Conservation (phyloP, 495 filamentous ascomycete genomes). For the Hyaloscypha variabilis region DNA sequence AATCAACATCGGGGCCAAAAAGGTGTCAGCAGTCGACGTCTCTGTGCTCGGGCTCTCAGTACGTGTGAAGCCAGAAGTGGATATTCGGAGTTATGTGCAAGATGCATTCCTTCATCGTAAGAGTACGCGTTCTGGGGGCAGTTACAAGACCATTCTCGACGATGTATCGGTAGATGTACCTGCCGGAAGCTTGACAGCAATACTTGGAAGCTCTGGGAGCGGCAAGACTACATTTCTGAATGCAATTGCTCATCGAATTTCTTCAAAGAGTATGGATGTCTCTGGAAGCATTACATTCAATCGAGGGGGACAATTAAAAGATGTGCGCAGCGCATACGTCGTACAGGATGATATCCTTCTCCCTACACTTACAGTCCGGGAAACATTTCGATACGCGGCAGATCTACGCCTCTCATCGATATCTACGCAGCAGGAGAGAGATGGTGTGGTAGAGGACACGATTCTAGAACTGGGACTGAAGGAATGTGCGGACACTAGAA, state of each 20-base stretch:
- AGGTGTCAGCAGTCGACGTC: background rate
- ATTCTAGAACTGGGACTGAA: background rate
- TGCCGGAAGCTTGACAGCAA: background rate
- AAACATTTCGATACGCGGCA: background rate
- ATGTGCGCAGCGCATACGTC: slow-evolving; percentile 1
- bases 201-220: slow-evolving; percentile 3
- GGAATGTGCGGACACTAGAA: slow-evolving; percentile 1
- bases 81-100: background rate
- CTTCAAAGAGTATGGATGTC: background rate
- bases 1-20: background rate
- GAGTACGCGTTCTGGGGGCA: background rate
- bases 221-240: background rate
- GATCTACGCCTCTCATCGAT: background rate
- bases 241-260: background rate
- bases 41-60: background rate
- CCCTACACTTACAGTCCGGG: slow-evolving; percentile 4
- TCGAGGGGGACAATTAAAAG: background rate
- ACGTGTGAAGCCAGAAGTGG: background rate
- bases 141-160: background rate
- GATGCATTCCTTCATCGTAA: too few species aligned
- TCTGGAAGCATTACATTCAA: background rate
- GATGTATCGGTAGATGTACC: background rate
- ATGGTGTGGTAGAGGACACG: background rate
- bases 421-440: background rate
- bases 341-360: background rate